Percentiles rank a stretch among this genome's conserved stretches.
phyloP scores from a whole-genome alignment of 345 rosid species.

The Garcia nutans region DNA sequence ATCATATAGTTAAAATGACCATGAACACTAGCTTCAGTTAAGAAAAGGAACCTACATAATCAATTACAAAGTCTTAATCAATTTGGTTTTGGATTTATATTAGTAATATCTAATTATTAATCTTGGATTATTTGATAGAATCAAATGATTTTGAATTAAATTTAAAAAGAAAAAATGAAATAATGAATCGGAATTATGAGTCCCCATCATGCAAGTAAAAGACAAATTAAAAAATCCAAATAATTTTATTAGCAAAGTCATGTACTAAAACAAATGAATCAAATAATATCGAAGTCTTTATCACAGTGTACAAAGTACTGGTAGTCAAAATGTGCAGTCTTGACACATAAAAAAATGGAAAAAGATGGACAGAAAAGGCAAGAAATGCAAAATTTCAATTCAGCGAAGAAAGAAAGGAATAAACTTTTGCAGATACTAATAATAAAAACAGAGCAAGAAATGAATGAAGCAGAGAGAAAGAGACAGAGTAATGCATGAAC shows the following conservation, averaged over 20 bases:
- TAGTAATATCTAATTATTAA: background rate
- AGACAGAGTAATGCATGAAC: background rate
- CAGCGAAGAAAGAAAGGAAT: background rate
- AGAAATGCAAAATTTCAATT: background rate
- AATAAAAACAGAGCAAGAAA: background rate
- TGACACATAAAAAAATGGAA: background rate
- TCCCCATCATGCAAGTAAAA: slow-evolving; percentile 10
- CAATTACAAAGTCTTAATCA: background rate
- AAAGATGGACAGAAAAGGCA: background rate
- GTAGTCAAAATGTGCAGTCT: background rate
- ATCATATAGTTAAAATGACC: background rate
- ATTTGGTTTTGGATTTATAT: background rate
- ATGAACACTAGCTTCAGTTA: background rate
- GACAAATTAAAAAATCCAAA: slow-evolving; percentile 1
- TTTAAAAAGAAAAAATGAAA: background rate
- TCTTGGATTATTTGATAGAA: background rate
- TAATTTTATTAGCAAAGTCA: background rate
- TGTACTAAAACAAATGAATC: background rate
- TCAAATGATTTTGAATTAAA: background rate
- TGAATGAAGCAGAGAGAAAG: background rate
- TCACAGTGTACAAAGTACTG: background rate
- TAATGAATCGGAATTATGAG: background rate
- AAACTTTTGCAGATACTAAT: background rate
- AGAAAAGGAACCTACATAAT: background rate
- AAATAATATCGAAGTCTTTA: background rate